These are phyloP conservation scores for Crucibulum laeve DNA, from an alignment of 768 basidiomycete species.

Conservation along the genomic window DNA sequence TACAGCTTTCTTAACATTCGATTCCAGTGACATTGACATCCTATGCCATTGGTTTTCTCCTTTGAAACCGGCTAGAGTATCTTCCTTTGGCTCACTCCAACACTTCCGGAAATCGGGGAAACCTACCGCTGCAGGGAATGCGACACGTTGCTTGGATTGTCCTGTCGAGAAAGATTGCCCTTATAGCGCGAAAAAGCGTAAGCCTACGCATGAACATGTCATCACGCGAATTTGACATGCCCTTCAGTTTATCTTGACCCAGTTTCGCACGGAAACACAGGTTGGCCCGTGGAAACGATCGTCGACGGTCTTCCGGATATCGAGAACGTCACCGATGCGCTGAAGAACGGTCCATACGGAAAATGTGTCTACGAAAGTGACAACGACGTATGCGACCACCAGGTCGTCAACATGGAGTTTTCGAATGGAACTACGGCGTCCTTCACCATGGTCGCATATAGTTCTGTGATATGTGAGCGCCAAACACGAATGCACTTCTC, in stretches of 20 bases:
- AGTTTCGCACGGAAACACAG: constrained; percentile 45
- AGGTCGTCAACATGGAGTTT: constrained; percentile 88
- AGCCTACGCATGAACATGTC: constrained; percentile 10
- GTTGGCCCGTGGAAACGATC: constrained; percentile 66
- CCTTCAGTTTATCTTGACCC: constrained; percentile 74
- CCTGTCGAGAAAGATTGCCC: constrained; percentile 67
- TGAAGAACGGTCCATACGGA: constrained; percentile 72
- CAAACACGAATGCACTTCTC: constrained; percentile 83
- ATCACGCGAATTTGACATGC: constrained; percentile 4
- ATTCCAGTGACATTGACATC: constrained; percentile 75
- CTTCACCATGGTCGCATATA: constrained; percentile 88
- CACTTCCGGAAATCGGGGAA: constrained; percentile 77
- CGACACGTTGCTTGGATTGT: constrained; percentile 76
- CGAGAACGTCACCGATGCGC: constrained; percentile 74
- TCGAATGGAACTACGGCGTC: constrained; percentile 76
- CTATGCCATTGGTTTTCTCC: constrained; percentile 75
- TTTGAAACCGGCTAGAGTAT: constrained; percentile 59
- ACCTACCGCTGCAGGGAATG: constrained; percentile 62
- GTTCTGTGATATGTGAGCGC: constrained; percentile 75
- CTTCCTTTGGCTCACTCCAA: constrained; percentile 82
- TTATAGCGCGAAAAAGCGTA: constrained; percentile 86
- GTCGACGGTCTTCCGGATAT: constrained; percentile 85
- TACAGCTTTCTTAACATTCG: constrained; percentile 4
- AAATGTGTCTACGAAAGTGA: constrained; percentile 79
- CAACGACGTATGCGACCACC: constrained; percentile 89